Evolutionary conservation across 129 eudicot species (phyloP).

Genomic region (Centrapalus pauciflorus): DNA sequence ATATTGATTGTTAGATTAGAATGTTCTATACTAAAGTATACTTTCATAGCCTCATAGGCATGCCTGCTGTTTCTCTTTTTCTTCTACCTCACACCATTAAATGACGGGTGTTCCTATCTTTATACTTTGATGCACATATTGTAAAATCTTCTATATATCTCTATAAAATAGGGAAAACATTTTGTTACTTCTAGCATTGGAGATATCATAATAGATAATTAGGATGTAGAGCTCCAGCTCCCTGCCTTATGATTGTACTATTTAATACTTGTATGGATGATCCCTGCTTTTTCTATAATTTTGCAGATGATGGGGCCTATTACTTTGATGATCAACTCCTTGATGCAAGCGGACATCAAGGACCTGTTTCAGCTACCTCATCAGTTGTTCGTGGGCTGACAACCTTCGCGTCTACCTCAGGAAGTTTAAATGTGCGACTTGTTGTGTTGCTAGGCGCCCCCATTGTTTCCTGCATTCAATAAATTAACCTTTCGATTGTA

Average conservation of each 20-base stretch:
- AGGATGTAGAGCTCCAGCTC: no score
- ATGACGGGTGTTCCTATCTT: background rate
- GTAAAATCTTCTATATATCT: constrained; percentile 2
- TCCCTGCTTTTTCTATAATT: background rate
- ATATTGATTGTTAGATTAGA: background rate
- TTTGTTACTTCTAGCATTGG: background rate
- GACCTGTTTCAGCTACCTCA: constrained; percentile 79
- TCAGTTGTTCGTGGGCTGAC: constrained; percentile 80
- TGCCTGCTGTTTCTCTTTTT: background rate
- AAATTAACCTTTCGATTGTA: no score
- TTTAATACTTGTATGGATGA: background rate
- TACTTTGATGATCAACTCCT: constrained; percentile 89
- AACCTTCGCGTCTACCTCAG: constrained; percentile 59
- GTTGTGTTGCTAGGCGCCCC: background rate
- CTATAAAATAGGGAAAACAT: background rate
- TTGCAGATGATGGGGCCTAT: constrained; percentile 82
- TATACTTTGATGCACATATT: background rate
- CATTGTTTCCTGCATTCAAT: background rate
- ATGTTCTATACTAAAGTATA: background rate
- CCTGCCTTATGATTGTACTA: background rate
- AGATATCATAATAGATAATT: background rate
- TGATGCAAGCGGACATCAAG: constrained; percentile 63
- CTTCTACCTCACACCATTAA: background rate
- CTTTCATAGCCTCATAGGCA: background rate
- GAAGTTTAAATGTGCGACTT: constrained; percentile 50